Base-by-base conservation (phyloP, 2,329 filamentous ascomycete species). In the Diaporthe citriasiana region DNA sequence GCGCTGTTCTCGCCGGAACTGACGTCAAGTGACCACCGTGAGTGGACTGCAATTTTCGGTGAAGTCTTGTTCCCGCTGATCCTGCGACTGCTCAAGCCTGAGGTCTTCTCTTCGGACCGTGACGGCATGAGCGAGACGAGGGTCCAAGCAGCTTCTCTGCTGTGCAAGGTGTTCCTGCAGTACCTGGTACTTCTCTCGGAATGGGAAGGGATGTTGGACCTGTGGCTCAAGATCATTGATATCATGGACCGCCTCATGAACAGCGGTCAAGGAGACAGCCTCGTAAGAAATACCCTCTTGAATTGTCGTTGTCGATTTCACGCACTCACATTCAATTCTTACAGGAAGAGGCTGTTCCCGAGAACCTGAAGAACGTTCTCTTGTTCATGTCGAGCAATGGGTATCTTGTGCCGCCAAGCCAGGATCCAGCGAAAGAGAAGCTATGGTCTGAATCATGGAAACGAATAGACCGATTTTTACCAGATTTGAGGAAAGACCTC, bases 171-270 rank as follows among this genome's bases (percentile, higher is more conserved):
- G 3, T 99, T 98, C 84, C 84, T 99, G 75, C 95, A 98, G 82
- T 98, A 98, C 82, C 88, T 98, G 4, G 94, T 96, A 2, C 87
- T 96, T 50, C 88, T 98, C 38, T 93, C 93, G 6, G 92, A 95
- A 78, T 95, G 94, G 90, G 93, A 95, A 30, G 95, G 94, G 27
- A 95, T 98, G 91, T 85, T 97, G 51, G 94, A 97, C 80, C 88
- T 98, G 15, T 99, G 97, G 97, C 85, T 97, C 59, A 93, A 93
- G 82, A 97, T 98, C 72, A 90, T 98, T 77, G 95, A 95, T 78
- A 94, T 98, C 71, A 95, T 99, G 90, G 97, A 99, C 82, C 92
- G 97, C 33, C 88, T 99, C 77, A 97, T 98, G 92, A 98, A 98
- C 80, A 97, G 94, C 79, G 96, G 96, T 0, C 95, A 98, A 82